Conservation (phyloP, 768 basidiomycete species). For the Lentinula sp. region DNA sequence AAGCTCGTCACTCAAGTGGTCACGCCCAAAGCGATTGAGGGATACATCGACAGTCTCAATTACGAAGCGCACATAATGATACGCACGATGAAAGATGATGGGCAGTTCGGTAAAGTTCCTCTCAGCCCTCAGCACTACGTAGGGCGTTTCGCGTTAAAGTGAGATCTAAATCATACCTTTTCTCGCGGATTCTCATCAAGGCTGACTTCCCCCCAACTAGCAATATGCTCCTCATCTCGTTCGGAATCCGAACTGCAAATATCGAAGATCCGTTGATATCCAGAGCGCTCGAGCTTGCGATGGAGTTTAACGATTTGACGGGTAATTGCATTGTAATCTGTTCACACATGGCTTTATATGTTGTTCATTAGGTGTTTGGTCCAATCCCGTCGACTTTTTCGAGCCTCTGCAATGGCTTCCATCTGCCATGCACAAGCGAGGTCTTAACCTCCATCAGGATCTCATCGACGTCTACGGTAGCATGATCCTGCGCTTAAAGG, state of each 20-base stretch:
- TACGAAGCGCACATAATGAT: conserved; percentile 14
- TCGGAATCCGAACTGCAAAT: conserved; percentile 15
- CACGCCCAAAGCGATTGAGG: conserved; percentile 13
- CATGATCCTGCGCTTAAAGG: conserved; percentile 31
- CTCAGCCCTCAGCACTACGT: conserved; percentile 15
- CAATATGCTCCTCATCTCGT: conserved; percentile 20
- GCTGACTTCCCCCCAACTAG: neutral
- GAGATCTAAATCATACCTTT: neutral
- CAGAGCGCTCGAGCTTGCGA: conserved; percentile 13
- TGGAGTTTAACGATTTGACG: conserved; percentile 20
- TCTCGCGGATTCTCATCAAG: no score
- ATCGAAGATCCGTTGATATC: conserved; percentile 15
- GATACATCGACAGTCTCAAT: conserved; percentile 11
- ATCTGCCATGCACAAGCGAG: conserved; percentile 29
- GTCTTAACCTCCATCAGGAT: conserved; percentile 29
- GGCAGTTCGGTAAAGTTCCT: conserved; percentile 10
- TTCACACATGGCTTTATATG: no score
- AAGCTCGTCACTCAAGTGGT: conserved; percentile 16
- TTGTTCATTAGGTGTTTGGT: conserved; percentile 35
- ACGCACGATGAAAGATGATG: conserved; percentile 11
- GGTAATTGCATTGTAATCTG: conserved; percentile 5
- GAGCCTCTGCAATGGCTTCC: conserved; percentile 34
- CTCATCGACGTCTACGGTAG: conserved; percentile 31
- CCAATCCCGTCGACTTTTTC: conserved; percentile 41
- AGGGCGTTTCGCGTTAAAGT: conserved; percentile 18